These are phyloP conservation scores for Solanum chmielewskii DNA, from an alignment of 257 asterid genomes.

Conservation along the genomic window DNA sequence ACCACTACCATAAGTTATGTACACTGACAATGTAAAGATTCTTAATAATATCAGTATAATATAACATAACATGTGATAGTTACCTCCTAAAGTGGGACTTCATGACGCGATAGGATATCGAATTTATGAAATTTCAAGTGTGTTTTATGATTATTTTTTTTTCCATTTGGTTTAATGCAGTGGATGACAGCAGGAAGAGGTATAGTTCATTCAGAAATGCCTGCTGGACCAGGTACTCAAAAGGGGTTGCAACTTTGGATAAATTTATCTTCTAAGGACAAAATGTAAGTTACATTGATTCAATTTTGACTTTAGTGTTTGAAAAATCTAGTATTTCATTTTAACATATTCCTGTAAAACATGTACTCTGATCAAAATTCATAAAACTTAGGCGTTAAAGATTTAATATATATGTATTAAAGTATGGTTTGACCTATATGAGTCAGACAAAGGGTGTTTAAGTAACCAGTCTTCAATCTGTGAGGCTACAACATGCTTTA, in stretches of 20 bases:
- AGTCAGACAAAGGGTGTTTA: background rate
- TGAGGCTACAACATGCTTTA: fast-evolving
- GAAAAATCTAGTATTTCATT: background rate
- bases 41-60: background rate
- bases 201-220: constrained; percentile 96
- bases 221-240: constrained; percentile 66
- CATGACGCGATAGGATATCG: background rate
- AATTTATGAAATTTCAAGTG: background rate
- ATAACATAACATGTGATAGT: background rate
- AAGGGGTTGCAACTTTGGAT: constrained; percentile 83
- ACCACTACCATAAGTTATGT: background rate
- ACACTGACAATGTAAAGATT: background rate
- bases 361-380: background rate
- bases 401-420: background rate
- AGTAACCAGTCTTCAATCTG: background rate
- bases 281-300: constrained; percentile 44
- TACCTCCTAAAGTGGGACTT: background rate
- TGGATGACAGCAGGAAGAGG: constrained; percentile 99
- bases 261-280: constrained; percentile 77
- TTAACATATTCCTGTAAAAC: background rate
- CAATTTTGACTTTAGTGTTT: background rate
- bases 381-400: background rate
- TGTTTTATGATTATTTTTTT: background rate
- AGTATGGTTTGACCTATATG: background rate
- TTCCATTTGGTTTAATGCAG: constrained; percentile 18